A percentile compares a stretch with the other conserved stretches of the same genome.
Evolutionary conservation across 2,329 filamentous ascomycete species (phyloP).

Genomic region (Aspergillus pseudoterreus): DNA sequence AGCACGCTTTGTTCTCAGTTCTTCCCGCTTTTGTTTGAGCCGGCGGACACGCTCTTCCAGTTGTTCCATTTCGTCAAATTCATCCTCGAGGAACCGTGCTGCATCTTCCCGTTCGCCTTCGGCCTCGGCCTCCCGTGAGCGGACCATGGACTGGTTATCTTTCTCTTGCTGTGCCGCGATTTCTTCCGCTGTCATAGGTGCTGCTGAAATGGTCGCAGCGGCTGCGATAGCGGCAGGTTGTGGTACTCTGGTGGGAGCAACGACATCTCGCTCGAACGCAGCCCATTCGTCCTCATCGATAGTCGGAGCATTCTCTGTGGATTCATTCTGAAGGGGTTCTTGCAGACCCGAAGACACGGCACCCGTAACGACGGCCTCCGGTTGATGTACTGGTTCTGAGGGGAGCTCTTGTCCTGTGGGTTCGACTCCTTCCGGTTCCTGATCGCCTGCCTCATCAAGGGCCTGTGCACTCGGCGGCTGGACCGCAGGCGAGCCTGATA

Average conservation of each 20-base stretch:
- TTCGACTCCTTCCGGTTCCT: conserved; percentile 25
- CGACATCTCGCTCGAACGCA: conserved; percentile 81
- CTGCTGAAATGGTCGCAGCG: conserved; percentile 63
- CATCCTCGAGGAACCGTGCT: conserved; percentile 66
- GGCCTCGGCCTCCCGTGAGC: conserved; percentile 49
- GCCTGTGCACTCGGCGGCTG: conserved; percentile 20
- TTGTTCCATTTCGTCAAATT: conserved; percentile 80
- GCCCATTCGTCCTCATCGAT: conserved; percentile 81
- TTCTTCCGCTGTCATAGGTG: conserved; percentile 63
- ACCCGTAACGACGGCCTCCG: conserved; percentile 8
- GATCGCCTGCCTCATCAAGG: conserved; percentile 23
- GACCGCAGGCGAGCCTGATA: conserved; percentile 26
- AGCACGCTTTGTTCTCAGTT: conserved; percentile 49
- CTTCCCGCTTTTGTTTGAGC: conserved; percentile 68
- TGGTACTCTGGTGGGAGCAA: conserved; percentile 39
- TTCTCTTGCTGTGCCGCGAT: conserved; percentile 52
- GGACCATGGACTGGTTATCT: conserved; percentile 41
- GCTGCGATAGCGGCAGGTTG: conserved; percentile 31
- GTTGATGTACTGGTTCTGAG: conserved; percentile 9
- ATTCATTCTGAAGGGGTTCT: conserved; percentile 6
- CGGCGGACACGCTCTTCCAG: conserved; percentile 67
- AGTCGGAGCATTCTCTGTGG: conserved; percentile 8
- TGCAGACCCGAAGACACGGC: conserved; percentile 5
- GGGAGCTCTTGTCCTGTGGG: conserved; percentile 21
- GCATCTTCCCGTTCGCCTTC: conserved; percentile 76